Conservation (phyloP, 2,329 filamentous ascomycete genomes). For the Chaetomiaceae sp. region DNA sequence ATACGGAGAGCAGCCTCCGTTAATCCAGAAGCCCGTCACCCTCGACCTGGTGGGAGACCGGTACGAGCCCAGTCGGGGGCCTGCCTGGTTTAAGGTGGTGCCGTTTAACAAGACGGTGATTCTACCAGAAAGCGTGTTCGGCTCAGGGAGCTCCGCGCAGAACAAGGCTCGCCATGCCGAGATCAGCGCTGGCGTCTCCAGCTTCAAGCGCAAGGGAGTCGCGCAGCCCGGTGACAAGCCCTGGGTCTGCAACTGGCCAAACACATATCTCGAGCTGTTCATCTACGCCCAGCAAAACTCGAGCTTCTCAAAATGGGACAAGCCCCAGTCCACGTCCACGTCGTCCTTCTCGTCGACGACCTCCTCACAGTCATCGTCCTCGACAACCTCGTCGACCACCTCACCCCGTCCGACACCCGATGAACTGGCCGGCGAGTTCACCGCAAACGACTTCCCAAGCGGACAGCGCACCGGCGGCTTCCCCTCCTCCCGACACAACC, state of each 20-base stretch:
- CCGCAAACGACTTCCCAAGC: not conserved
- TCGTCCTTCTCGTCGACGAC: not conserved
- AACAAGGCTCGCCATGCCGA: slow-evolving; percentile 5
- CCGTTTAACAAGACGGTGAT: slow-evolving; percentile 55
- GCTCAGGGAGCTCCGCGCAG: not conserved
- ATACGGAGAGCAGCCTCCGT: slow-evolving; percentile 53
- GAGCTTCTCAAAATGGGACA: slow-evolving; percentile 29
- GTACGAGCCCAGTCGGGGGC: slow-evolving; percentile 44
- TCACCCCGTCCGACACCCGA: not conserved
- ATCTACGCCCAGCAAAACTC: slow-evolving; percentile 53
- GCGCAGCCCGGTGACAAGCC: slow-evolving; percentile 47
- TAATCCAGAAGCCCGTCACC: slow-evolving; percentile 35
- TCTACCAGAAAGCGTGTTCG: slow-evolving; percentile 37
- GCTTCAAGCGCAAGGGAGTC: slow-evolving; percentile 38
- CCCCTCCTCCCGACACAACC: too few relatives aligned
- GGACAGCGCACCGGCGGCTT: too few relatives aligned
- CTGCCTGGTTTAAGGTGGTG: slow-evolving; percentile 49
- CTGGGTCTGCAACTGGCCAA: slow-evolving; percentile 57
- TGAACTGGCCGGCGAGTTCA: not conserved
- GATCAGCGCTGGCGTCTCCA: slow-evolving; percentile 15
- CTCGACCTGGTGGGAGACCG: slow-evolving; percentile 51
- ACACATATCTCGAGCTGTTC: slow-evolving; percentile 52
- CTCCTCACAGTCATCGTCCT: too few relatives aligned
- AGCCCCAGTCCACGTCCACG: slow-evolving; percentile 8
- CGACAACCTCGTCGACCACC: not conserved